Conservation (phyloP, 176 grass and related monocot genomes). For the Phoenix dactylifera region DNA sequence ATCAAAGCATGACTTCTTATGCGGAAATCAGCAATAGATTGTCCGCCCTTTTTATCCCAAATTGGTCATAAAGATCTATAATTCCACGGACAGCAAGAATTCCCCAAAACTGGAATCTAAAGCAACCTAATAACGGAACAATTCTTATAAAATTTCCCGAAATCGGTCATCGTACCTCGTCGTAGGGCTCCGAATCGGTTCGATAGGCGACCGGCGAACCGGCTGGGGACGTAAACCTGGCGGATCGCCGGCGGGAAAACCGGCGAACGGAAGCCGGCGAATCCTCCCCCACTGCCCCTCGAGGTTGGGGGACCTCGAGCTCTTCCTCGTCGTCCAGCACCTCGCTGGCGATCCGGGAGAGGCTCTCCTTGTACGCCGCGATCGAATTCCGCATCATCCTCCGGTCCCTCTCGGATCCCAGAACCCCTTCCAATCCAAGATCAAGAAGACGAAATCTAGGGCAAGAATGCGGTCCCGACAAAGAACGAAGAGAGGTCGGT, state of each 20-base stretch:
- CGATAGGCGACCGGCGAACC: slow-evolving; percentile 31
- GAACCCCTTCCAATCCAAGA: too few relatives aligned
- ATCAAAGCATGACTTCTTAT: too few relatives aligned
- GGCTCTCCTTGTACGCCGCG: slow-evolving; percentile 75
- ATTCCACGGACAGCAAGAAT: too few relatives aligned
- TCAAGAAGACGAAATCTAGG: too few relatives aligned
- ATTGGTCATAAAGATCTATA: too few relatives aligned
- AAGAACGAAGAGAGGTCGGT: too few relatives aligned
- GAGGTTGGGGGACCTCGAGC: slow-evolving; percentile 19
- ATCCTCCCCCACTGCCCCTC: not conserved
- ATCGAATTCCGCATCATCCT: slow-evolving; percentile 87
- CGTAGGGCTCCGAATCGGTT: slow-evolving; percentile 28
- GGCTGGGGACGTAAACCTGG: not conserved
- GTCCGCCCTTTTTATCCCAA: too few relatives aligned
- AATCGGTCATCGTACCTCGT: slow-evolving; percentile 35
- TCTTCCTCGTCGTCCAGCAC: slow-evolving; percentile 64
- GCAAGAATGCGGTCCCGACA: too few relatives aligned
- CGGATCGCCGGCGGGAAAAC: slow-evolving; percentile 12
- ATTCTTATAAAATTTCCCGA: too few relatives aligned
- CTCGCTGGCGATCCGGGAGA: slow-evolving; percentile 82
- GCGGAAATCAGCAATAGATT: too few relatives aligned
- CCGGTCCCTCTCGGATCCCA: not conserved
- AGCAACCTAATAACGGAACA: too few relatives aligned
- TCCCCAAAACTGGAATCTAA: too few relatives aligned
- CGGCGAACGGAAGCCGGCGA: slow-evolving; percentile 23